These are phyloP conservation scores for Ophiostoma perfectum DNA, from an alignment of 2,329 filamentous ascomycete genomes.

Conservation along the genomic window DNA sequence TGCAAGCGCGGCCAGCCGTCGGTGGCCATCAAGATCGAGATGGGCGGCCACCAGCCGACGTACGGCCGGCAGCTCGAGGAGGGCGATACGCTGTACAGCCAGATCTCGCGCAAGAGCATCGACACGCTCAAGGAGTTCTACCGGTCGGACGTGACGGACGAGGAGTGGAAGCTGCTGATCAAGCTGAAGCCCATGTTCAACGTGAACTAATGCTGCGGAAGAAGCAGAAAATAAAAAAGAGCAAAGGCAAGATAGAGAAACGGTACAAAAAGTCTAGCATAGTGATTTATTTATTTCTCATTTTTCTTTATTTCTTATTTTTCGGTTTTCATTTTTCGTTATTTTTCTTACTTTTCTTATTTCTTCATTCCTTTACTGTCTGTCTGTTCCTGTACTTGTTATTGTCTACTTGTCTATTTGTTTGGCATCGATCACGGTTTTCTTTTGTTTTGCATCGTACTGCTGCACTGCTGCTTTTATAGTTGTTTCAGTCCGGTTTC, in stretches of 20 bases:
- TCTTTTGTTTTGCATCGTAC: too few species aligned
- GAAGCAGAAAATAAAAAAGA: background rate
- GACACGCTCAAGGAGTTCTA: constrained; percentile 97
- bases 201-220: constrained; percentile 51
- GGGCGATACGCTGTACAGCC: constrained; percentile 77
- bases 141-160: constrained; percentile 75
- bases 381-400: too few species aligned
- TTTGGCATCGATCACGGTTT: too few species aligned
- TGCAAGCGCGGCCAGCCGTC: constrained; percentile 98
- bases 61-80: constrained; percentile 96
- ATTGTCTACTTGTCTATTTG: too few species aligned
- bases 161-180: constrained; percentile 92
- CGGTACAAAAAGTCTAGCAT: constrained; percentile 11
- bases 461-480: too few species aligned
- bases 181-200: constrained; percentile 95
- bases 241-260: constrained; percentile 5
- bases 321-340: background rate
- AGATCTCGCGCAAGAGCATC: constrained; percentile 82
- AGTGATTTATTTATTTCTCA: background rate
- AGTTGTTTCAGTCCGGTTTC: too few species aligned
- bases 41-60: constrained; percentile 81
- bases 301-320: background rate
- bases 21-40: constrained; percentile 95
- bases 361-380: background rate
- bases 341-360: background rate